phyloP scores from a whole-genome alignment of 2,329 filamentous ascomycete genomes.

The Beauveria asiatica region DNA sequence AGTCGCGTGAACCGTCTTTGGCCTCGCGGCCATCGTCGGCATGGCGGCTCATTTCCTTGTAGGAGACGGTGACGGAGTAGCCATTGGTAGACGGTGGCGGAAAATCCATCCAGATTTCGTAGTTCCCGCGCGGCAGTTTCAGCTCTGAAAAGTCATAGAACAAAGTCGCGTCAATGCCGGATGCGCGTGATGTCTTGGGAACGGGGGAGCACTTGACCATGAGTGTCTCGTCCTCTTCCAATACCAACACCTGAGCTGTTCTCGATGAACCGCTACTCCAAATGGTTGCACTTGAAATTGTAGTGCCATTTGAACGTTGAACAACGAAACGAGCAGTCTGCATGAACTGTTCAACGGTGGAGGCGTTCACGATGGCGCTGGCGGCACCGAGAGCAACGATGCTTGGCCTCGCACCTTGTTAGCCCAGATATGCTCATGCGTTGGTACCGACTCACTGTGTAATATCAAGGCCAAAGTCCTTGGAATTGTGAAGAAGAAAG shows the following conservation, averaged over 20 bases:
- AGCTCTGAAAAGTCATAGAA: not conserved
- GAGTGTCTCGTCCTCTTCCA: not conserved
- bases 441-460: not conserved
- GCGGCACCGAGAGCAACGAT: not conserved
- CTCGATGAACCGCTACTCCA: not conserved
- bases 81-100: not conserved
- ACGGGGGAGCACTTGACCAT: not conserved
- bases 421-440: not conserved
- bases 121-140: not conserved
- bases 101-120: not conserved
- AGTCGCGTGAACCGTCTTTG: not conserved
- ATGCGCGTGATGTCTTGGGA: not conserved
- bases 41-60: not conserved
- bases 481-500: not conserved
- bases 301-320: too few relatives aligned
- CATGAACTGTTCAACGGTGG: not conserved
- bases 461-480: not conserved
- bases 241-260: not conserved
- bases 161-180: not conserved
- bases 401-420: not conserved
- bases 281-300: not conserved
- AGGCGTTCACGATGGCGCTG: not conserved
- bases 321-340: not conserved
- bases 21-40: not conserved
- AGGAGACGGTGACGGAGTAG: not conserved